phyloP scores from a whole-genome alignment of 2,329 filamentous ascomycete species.

The Alternaria sp. region DNA sequence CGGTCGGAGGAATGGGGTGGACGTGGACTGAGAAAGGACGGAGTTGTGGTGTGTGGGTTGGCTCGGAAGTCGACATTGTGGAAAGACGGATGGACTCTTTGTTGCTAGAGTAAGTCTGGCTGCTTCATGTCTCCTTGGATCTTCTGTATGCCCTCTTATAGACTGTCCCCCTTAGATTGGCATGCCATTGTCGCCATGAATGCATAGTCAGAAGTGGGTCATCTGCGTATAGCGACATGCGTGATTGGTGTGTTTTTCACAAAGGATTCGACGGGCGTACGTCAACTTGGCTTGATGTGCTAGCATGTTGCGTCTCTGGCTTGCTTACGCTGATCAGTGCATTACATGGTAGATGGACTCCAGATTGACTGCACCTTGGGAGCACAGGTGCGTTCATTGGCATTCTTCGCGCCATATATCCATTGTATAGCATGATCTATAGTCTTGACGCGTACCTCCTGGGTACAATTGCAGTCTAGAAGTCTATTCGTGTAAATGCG shows the following conservation, averaged over 20 bases:
- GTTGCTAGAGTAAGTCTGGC: not conserved
- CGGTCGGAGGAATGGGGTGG: slow-evolving; percentile 15
- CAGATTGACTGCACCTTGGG: not conserved
- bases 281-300: not conserved
- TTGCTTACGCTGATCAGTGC: not conserved
- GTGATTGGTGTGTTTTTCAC: slow-evolving; percentile 1
- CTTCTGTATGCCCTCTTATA: not conserved
- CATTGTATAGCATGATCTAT: not conserved
- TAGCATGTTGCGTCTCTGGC: not conserved
- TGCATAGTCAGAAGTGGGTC: not conserved
- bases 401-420: not conserved
- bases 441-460: not conserved
- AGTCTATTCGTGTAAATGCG: not conserved
- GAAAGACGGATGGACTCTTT: not conserved
- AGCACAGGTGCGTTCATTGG: not conserved
- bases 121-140: not conserved
- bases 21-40: slow-evolving; percentile 13
- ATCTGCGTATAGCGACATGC: not conserved
- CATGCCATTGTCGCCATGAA: not conserved
- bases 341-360: not conserved
- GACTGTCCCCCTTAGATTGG: not conserved
- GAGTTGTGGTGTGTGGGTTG: not conserved
- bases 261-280: not conserved
- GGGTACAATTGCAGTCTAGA: not conserved
- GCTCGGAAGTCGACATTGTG: not conserved